Base-by-base conservation (phyloP, 768 basidiomycete genomes). In the Hydnomerulius pinastri region DNA sequence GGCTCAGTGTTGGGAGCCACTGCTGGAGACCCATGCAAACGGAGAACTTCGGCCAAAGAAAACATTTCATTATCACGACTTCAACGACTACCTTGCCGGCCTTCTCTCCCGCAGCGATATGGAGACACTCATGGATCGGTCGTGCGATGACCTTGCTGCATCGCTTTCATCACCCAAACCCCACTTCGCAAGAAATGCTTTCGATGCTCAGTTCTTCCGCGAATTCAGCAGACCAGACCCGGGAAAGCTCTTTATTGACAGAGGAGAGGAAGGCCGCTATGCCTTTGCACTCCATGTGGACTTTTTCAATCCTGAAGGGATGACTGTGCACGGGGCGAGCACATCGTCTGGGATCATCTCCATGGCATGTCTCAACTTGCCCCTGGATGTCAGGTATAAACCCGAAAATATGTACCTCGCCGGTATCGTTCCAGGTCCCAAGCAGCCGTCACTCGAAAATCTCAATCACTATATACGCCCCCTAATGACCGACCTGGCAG, bases 321-420 rank as follows among this genome's bases (percentile, higher is more conserved):
- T 68, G 54, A 63, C 53, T 10, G 7, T 45, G 2, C 48, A 55
- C 1, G 68, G 70, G 3, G 68, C 68, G 23, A 54, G 48, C 7
- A 46, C 55, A 0, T 73, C 69, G 0, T 50, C 42, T 1, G 44
- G 57, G 2, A 54, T 59, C 2, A 56, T 61, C 4, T 61, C 53
- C 1, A 51, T 50, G 37, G 46, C 56, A 2, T 62, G 53, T 13
- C 29, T 60, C 1, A 76, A 76, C 41, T 62, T 78, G 0, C 73
- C 73, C 0, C 61, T 59, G 0, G 53, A 69, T 20, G 44, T 69
- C 1, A 55, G 63, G 3, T 75, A 73, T 48, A 64, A 66, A 10
- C 56, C 57, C 0, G 66, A 75, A 21, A 73, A 79, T 52, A 61
- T 77, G 51, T 77, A 66, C 49, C 56, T 74, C 0, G 65, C 62